These are phyloP conservation scores for Ascochyta fabae DNA, from an alignment of 2,329 filamentous ascomycete species.

Conservation along the genomic window DNA sequence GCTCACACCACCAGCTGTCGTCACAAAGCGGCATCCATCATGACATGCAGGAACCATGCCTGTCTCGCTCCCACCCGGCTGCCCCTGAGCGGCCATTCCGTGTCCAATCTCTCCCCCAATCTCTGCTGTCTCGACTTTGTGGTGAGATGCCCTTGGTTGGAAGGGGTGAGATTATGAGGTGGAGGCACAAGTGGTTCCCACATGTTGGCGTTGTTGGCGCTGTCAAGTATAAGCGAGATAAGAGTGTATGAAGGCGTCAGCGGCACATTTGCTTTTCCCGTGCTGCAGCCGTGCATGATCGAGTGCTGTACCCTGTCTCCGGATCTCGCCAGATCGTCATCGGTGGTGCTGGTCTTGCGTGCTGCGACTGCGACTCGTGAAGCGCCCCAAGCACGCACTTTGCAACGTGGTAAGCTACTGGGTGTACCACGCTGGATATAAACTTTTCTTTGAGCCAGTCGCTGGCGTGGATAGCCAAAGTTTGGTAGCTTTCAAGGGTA, in stretches of 20 bases:
- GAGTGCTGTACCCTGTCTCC: not conserved
- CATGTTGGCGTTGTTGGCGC: conserved; percentile 3
- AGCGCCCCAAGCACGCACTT: not conserved
- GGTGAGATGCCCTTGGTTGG: conserved; percentile 2
- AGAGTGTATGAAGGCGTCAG: conserved; percentile 14
- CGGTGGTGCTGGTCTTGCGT: not conserved
- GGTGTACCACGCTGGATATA: not conserved
- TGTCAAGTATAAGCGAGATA: conserved; percentile 18
- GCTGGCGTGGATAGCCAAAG: not conserved
- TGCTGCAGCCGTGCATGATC: conserved; percentile 8
- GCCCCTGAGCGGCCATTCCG: conserved; percentile 11
- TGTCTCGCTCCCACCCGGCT: not conserved
- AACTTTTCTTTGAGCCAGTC: not conserved
- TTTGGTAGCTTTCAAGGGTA: conserved; percentile 10
- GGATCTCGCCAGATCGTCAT: conserved; percentile 14
- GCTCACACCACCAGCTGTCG: not conserved
- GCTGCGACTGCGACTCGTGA: conserved; percentile 1
- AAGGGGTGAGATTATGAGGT: not conserved
- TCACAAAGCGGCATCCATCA: not conserved
- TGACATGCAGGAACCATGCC: conserved; percentile 3
- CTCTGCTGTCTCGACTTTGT: not conserved
- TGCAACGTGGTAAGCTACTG: conserved; percentile 9
- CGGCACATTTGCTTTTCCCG: conserved; percentile 14
- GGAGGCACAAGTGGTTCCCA: conserved; percentile 12
- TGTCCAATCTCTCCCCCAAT: conserved; percentile 7